Conservation (phyloP, 768 basidiomycete genomes). For the Russula lepida region DNA sequence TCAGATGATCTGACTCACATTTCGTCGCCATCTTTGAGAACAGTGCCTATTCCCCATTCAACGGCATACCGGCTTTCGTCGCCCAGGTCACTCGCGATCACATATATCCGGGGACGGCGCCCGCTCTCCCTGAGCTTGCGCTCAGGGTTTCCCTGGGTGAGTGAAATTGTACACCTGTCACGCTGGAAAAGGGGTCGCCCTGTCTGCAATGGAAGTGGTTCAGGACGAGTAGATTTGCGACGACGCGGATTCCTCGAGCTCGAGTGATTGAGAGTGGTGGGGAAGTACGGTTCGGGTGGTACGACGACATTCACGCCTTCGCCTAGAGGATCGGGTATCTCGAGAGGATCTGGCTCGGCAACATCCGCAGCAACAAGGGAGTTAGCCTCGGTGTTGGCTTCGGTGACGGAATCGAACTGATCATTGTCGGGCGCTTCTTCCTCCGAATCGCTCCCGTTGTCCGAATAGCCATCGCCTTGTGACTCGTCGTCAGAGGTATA, state of each 20-base stretch:
- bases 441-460: slow-evolving; percentile 48
- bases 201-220: slow-evolving; percentile 56
- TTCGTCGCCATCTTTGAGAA: slow-evolving; percentile 90
- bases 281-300: slow-evolving; percentile 77
- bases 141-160: slow-evolving; percentile 79
- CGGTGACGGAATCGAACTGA: slow-evolving; percentile 73
- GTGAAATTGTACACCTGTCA: slow-evolving; percentile 83
- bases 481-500: slow-evolving; percentile 65
- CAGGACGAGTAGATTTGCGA: slow-evolving; percentile 57
- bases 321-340: slow-evolving; percentile 71
- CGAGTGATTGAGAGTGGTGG: slow-evolving; percentile 52
- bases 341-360: slow-evolving; percentile 42
- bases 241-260: slow-evolving; percentile 33
- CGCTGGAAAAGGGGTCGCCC: slow-evolving; percentile 80
- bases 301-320: slow-evolving; percentile 89
- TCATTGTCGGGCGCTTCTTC: slow-evolving; percentile 51
- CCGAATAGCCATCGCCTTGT: slow-evolving; percentile 33
- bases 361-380: slow-evolving; percentile 47
- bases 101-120: slow-evolving; percentile 57
- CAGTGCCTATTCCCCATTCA: slow-evolving; percentile 97
- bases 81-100: slow-evolving; percentile 90
- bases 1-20: slow-evolving; percentile 36
- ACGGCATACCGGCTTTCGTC: slow-evolving; percentile 93
- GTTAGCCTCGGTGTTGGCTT: slow-evolving; percentile 83
- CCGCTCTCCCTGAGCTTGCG: slow-evolving; percentile 40